Evolutionary conservation across 306 rosid genomes (phyloP), one percentile per base, ranked within the genome.

Genomic region (Vigna mungo): DNA sequence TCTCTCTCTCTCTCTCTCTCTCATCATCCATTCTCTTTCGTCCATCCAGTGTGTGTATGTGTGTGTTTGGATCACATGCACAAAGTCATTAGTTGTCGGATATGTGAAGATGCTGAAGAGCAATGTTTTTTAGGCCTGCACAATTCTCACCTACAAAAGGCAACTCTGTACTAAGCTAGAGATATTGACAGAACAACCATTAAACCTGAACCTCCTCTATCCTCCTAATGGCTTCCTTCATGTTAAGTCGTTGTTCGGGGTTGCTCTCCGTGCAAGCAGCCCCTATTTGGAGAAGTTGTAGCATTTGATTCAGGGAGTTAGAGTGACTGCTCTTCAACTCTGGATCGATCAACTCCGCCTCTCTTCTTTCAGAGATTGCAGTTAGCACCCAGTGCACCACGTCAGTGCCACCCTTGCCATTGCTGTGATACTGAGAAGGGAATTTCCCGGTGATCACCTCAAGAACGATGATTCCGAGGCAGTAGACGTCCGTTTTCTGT

Each of bases 321-420:
- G 74, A 25, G 52, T 18, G 68, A 2, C 55, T 78, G 18, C 18
- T 58, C 4, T 54, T 43, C 2, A 95, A 74, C 75, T 89, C 96
- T 0, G 97, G 97, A 75, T 95, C 99, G 12, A 92, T 87, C 70
- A 89, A 23, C 0, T 92, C 97, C 0, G 74, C 81, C 46, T 90
- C 93, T 72, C 89, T 84, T 48, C 82, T 78, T 49, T 88, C 94
- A 0, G 87, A 69, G 4, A 81, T 82, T 0, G 96, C 96, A 0
- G 88, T 78, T 43, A 74, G 71, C 5, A 88, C 96, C 99, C 96
- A 95, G 32, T 88, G 89, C 78, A 92, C 97, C 0, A 92, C 94
- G 41, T 95, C 94, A 1, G 88, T 92, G 16, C 98, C 98, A 2
- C 97, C 99, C 80, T 89, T 95, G 25, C 89, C 96, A 14, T 85